A percentile compares a stretch with the other conserved stretches of the same genome.
Evolutionary conservation across 805 yeast genomes (phyloP).

Genomic region (Maudiozyma bulderi): DNA sequence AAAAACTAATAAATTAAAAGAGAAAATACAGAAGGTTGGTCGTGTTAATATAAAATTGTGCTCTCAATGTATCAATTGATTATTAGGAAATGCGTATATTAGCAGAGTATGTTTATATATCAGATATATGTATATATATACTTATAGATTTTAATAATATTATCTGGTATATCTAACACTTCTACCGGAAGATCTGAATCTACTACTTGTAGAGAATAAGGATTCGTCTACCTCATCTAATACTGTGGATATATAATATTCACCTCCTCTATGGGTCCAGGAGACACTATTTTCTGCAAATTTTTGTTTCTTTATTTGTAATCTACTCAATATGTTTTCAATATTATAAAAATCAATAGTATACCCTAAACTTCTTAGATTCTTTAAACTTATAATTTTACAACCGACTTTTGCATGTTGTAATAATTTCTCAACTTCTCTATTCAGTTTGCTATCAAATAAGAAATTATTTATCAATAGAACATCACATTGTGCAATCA

Average conservation of each 20-base stretch:
- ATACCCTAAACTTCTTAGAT: slow-evolving; percentile 70
- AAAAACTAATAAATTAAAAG: slow-evolving; percentile 2
- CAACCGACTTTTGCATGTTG: slow-evolving; percentile 61
- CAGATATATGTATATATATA: not conserved
- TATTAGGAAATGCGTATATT: not conserved
- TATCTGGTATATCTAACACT: slow-evolving; percentile 21
- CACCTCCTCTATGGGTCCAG: slow-evolving; percentile 76
- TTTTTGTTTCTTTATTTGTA: slow-evolving; percentile 51
- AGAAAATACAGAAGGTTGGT: not conserved
- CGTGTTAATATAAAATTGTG: not conserved
- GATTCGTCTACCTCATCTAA: slow-evolving; percentile 31
- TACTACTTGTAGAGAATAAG: slow-evolving; percentile 16
- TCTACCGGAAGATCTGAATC: slow-evolving; percentile 18
- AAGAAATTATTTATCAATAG: slow-evolving; percentile 75
- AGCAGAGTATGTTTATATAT: not conserved
- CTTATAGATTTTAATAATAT: not conserved
- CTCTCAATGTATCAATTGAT: not conserved
- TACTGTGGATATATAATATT: slow-evolving; percentile 69
- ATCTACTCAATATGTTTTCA: slow-evolving; percentile 51
- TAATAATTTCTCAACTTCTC: slow-evolving; percentile 55
- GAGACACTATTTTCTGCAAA: slow-evolving; percentile 70
- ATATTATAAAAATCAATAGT: slow-evolving; percentile 44
- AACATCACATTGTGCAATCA: slow-evolving; percentile 56
- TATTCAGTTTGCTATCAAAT: slow-evolving; percentile 67
- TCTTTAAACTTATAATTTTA: slow-evolving; percentile 67